These are phyloP conservation scores for Gossypium laxum DNA, from an alignment of 441 rosid genomes.

Conservation along the genomic window DNA sequence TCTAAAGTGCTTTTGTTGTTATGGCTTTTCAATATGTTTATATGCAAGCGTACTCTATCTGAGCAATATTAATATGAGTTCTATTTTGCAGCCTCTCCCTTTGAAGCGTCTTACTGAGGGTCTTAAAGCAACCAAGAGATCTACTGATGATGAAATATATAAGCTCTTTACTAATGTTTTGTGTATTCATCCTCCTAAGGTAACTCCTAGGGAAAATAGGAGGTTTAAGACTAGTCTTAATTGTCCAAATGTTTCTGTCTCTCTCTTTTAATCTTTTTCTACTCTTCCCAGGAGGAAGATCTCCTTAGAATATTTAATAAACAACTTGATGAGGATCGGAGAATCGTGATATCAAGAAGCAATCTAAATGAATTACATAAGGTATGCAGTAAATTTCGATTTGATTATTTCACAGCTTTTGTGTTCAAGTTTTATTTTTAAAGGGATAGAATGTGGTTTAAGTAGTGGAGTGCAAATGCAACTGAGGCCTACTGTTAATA, in stretches of 20 bases:
- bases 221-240: neutral
- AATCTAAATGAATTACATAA: conserved; percentile 69
- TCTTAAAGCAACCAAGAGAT: conserved; percentile 40
- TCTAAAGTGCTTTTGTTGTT: neutral
- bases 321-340: conserved; percentile 86
- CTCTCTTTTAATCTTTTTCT: neutral
- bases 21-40: neutral
- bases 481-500: neutral
- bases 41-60: neutral
- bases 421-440: neutral
- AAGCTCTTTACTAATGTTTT: conserved; percentile 73
- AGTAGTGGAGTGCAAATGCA: neutral
- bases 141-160: conserved; percentile 51
- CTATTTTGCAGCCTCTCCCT: conserved; percentile 61
- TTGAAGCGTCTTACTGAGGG: conserved; percentile 70
- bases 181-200: conserved; percentile 64
- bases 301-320: conserved; percentile 57
- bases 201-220: conserved; percentile 12
- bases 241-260: neutral
- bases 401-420: conserved; percentile 6
- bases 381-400: conserved; percentile 35
- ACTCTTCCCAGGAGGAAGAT: conserved; percentile 63
- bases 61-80: conserved; percentile 6
- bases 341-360: conserved; percentile 70
- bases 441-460: neutral